These are phyloP conservation scores for Hericium coralloides DNA, from an alignment of 768 basidiomycete genomes.

Conservation along the genomic window DNA sequence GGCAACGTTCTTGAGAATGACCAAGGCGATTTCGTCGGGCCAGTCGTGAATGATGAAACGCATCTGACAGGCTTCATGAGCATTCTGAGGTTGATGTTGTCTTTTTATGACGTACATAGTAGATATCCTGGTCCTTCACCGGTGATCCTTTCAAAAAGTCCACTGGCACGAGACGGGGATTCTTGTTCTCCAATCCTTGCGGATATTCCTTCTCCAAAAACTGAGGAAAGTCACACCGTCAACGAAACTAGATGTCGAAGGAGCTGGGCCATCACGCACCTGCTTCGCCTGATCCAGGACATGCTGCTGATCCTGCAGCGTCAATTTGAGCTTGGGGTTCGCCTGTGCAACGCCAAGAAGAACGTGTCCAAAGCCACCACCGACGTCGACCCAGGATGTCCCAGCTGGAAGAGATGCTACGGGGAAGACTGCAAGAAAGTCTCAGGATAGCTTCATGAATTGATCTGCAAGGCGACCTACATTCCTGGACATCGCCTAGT, in stretches of 20 bases:
- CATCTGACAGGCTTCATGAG: too few relatives aligned
- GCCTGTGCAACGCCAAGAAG: slow-evolving; percentile 22
- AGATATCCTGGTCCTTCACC: too few relatives aligned
- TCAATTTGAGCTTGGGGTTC: slow-evolving; percentile 21
- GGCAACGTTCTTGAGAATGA: too few relatives aligned
- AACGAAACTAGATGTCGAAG: too few relatives aligned
- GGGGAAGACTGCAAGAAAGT: slow-evolving; percentile 19
- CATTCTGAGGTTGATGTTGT: too few relatives aligned
- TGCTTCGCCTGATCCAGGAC: slow-evolving; percentile 18
- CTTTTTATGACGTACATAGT: too few relatives aligned
- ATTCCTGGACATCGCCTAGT: background rate
- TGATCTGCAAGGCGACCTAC: background rate
- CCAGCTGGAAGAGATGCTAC: slow-evolving; percentile 17
- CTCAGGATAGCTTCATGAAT: background rate
- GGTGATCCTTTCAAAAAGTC: too few relatives aligned
- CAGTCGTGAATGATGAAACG: too few relatives aligned
- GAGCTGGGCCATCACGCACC: background rate
- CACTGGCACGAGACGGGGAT: background rate
- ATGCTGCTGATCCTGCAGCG: slow-evolving; percentile 23
- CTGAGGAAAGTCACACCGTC: too few relatives aligned
- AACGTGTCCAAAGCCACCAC: slow-evolving; percentile 26
- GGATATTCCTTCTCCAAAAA: slow-evolving; percentile 19
- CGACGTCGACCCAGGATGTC: slow-evolving; percentile 25
- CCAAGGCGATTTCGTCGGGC: too few relatives aligned
- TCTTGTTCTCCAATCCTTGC: slow-evolving; percentile 16